Conservation (phyloP, 2,329 filamentous ascomycete species). For the Aspergillus vadensis region DNA sequence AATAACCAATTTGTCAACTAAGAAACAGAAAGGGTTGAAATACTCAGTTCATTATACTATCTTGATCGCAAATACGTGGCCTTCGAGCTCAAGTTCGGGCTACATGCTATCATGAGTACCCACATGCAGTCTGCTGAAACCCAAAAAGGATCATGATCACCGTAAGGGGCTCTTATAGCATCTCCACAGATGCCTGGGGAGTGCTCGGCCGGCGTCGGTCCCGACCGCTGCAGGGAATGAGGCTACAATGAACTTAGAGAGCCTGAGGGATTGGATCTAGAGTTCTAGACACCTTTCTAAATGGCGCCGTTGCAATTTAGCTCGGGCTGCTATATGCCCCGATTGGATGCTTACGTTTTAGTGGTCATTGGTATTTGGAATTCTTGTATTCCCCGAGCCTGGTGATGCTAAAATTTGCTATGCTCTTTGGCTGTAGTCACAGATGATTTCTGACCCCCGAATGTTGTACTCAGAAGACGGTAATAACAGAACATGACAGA, state of each 20-base stretch:
- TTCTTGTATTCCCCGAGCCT: background rate
- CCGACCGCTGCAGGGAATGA: background rate
- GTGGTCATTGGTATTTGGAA: background rate
- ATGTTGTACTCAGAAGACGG: background rate
- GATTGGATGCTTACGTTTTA: background rate
- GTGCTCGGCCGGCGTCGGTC: background rate
- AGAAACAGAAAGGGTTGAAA: too few relatives aligned
- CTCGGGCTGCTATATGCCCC: background rate
- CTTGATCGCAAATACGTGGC: too few relatives aligned
- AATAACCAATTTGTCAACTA: too few relatives aligned
- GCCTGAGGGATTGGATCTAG: background rate
- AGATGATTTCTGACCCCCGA: background rate
- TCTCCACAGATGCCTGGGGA: background rate
- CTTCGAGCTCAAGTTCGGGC: too few relatives aligned
- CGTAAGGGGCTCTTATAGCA: too few relatives aligned
- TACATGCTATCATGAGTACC: background rate
- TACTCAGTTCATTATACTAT: too few relatives aligned
- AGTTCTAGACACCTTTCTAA: background rate
- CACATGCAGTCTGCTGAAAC: background rate
- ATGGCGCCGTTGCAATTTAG: constrained; percentile 1
- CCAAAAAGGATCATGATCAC: background rate
- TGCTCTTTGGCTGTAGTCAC: background rate
- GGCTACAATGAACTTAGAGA: background rate
- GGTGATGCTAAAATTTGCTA: background rate
- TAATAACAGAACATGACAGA: background rate